These are phyloP conservation scores for Leucaena leucocephala DNA, from an alignment of 306 rosid genomes.

Conservation along the genomic window DNA sequence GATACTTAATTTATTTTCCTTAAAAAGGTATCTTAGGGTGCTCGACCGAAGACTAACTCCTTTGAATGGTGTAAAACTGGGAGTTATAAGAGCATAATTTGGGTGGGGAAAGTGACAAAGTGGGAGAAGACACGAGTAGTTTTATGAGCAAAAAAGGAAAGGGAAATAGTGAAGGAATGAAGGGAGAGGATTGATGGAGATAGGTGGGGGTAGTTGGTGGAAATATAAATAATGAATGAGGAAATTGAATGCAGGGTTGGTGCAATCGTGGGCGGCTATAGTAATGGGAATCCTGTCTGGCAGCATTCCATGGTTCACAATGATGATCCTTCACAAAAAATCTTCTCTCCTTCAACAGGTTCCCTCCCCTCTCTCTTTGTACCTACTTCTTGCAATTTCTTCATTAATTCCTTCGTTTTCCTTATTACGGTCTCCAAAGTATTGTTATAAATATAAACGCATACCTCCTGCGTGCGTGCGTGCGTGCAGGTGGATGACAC, in stretches of 20 bases:
- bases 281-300: constrained; percentile 80
- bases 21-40: too few species aligned
- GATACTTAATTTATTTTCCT: too few species aligned
- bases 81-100: too few species aligned
- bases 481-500: constrained; percentile 77
- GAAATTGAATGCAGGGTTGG: constrained; percentile 57
- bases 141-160: too few species aligned
- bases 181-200: not conserved
- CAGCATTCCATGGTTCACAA: constrained; percentile 85
- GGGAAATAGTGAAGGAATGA: too few species aligned
- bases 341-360: constrained; percentile 70
- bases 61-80: too few species aligned
- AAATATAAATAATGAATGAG: not conserved
- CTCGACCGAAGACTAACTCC: too few species aligned
- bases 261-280: constrained; percentile 98
- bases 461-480: not conserved
- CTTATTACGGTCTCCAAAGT: not conserved
- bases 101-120: too few species aligned
- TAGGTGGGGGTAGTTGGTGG: too few species aligned
- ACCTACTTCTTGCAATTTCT: too few species aligned
- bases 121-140: too few species aligned
- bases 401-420: too few species aligned
- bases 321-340: constrained; percentile 94
- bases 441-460: not conserved
- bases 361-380: not conserved